Conservation (phyloP, 106 monocot genomes). For the Acanthochlamys bracteata region DNA sequence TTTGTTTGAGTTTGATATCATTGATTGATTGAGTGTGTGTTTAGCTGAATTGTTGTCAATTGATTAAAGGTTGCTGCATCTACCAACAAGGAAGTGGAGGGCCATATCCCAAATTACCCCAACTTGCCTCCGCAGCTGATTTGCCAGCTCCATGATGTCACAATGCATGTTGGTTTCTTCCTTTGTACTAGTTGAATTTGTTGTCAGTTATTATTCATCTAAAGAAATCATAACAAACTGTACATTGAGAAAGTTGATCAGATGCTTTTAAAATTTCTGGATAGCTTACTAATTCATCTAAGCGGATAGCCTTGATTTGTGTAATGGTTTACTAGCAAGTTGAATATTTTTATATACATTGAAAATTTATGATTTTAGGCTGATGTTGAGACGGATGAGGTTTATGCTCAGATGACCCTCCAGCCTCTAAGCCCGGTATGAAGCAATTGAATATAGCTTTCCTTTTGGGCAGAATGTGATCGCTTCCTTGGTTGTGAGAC, state of each 20-base stretch:
- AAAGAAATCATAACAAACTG: too few species aligned
- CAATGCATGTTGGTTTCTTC: slow-evolving; percentile 71
- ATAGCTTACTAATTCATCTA: not conserved
- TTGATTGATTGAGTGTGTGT: too few species aligned
- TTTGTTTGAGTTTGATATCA: too few species aligned
- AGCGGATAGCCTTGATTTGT: not conserved
- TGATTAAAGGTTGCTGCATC: slow-evolving; percentile 65
- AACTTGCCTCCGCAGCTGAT: slow-evolving; percentile 84
- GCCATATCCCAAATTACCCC: slow-evolving; percentile 90
- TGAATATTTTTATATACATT: too few species aligned
- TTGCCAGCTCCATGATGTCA: slow-evolving; percentile 88
- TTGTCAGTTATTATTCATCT: not conserved
- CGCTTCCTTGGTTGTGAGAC: not conserved
- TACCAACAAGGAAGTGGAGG: slow-evolving; percentile 89
- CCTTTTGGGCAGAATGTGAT: not conserved
- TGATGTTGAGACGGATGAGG: slow-evolving; percentile 89
- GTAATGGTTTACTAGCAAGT: too few species aligned
- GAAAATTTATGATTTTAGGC: slow-evolving; percentile 41
- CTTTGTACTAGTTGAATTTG: not conserved
- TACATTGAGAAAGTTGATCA: too few species aligned
- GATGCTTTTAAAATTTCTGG: too few species aligned
- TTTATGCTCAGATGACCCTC: slow-evolving; percentile 92
- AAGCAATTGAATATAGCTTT: not conserved
- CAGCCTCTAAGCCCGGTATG: slow-evolving; percentile 68
- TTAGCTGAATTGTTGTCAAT: not conserved